Conservation (phyloP, 768 basidiomycete genomes). For the Pholiota conissans region DNA sequence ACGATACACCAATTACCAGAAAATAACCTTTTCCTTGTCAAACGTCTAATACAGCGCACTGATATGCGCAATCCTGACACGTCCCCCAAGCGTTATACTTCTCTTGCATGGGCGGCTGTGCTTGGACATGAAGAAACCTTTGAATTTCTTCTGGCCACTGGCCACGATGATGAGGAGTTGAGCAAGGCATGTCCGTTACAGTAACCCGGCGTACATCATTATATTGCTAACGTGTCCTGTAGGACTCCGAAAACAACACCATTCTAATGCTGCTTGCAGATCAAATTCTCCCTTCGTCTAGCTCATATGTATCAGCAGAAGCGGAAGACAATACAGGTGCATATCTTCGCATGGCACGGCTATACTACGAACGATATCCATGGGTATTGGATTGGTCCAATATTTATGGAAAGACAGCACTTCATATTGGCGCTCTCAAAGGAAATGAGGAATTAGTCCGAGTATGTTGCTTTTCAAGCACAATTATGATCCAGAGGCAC, state of each 20-base stretch:
- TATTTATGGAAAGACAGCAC: constrained; percentile 82
- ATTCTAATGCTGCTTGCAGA: constrained; percentile 93
- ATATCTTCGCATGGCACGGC: constrained; percentile 79
- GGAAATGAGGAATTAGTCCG: constrained; percentile 89
- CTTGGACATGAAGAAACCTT: constrained; percentile 91
- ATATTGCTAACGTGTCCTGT: constrained; percentile 6
- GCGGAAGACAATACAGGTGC: constrained; percentile 69
- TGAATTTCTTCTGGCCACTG: constrained; percentile 80
- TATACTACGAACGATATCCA: constrained; percentile 86
- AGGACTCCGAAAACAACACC: constrained; percentile 94
- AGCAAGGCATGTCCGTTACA: constrained; percentile 64
- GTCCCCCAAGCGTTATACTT: constrained; percentile 73
- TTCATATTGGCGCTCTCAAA: constrained; percentile 85
- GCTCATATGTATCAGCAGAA: constrained; percentile 46
- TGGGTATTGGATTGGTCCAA: constrained; percentile 94
- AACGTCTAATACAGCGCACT: constrained; percentile 79
- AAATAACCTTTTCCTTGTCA: constrained; percentile 93
- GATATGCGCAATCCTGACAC: constrained; percentile 93
- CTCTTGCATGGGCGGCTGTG: constrained; percentile 88
- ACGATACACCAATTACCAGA: constrained; percentile 47
- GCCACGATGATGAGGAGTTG: constrained; percentile 92
- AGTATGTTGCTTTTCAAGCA: constrained; percentile 42
- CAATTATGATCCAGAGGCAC: not conserved
- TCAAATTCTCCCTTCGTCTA: constrained; percentile 52
- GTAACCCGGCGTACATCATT: constrained; percentile 1